Conservation (phyloP, 164 flowering plant species). For the grape (Vitis vinifera) region ASM3070453v1 NC_081817.1:6195001-6195500, state of each 20-base stretch:
- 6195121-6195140: slow-evolving; percentile 72
- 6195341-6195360: slow-evolving; percentile 45
- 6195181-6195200: slow-evolving; percentile 42
- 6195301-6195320: slow-evolving; percentile 29
- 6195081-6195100: slow-evolving; percentile 93
- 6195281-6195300: slow-evolving; percentile 41
- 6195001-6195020: slow-evolving; percentile 4
- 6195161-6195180: slow-evolving; percentile 43
- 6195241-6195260: slow-evolving; percentile 37
- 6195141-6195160: slow-evolving; percentile 78
- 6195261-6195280: slow-evolving; percentile 41
- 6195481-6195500: slow-evolving; percentile 33
- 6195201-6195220: slow-evolving; percentile 40
- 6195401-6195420: slow-evolving; percentile 39
- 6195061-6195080: slow-evolving; percentile 1
- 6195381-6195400: slow-evolving; percentile 40
- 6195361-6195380: slow-evolving; percentile 43
- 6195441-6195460: slow-evolving; percentile 58
- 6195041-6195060: slow-evolving; percentile 6
- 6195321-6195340: slow-evolving; percentile 42
- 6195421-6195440: slow-evolving; percentile 62
- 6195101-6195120: slow-evolving; percentile 72
- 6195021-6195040: neutral
- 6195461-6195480: slow-evolving; percentile 47
- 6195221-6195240: slow-evolving; percentile 46